Percentiles rank a stretch among this genome's conserved stretches.
These are phyloP conservation scores for Paramecium tetraurelia DNA, from an alignment of 73 alveolate species.

Conservation along the genomic window DNA sequence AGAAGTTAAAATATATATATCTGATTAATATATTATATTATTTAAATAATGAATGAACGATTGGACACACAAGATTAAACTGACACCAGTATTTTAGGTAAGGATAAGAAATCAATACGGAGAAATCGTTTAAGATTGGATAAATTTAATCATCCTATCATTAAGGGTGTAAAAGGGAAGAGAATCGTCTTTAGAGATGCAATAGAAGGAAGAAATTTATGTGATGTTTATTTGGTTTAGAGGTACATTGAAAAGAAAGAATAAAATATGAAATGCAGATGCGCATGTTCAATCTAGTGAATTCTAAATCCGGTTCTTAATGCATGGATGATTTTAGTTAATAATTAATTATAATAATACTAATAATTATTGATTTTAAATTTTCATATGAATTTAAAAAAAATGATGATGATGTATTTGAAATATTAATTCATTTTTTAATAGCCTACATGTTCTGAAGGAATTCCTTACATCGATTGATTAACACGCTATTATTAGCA, in stretches of 20 bases:
- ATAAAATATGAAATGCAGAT: neutral
- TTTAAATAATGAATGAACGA: neutral
- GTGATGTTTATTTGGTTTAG: neutral
- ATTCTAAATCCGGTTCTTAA: neutral
- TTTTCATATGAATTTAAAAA: neutral
- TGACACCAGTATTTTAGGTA: neutral
- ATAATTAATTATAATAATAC: neutral
- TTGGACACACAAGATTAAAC: neutral
- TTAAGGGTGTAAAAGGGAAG: neutral
- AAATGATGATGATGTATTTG: neutral
- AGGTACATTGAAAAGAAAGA: neutral
- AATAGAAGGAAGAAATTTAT: neutral
- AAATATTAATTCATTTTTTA: neutral
- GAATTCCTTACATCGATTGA: neutral
- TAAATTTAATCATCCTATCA: constrained; percentile 27
- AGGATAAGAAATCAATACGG: neutral
- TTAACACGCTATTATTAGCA: constrained; percentile 1
- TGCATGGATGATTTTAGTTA: neutral
- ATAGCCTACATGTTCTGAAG: neutral
- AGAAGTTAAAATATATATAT: neutral
- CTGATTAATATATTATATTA: neutral
- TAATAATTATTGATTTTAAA: neutral
- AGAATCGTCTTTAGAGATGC: neutral
- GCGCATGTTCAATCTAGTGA: neutral
- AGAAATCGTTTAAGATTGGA: constrained; percentile 1